Evolutionary conservation across 805 yeast species (phyloP).

Genomic region (Candida silvicultrix): DNA sequence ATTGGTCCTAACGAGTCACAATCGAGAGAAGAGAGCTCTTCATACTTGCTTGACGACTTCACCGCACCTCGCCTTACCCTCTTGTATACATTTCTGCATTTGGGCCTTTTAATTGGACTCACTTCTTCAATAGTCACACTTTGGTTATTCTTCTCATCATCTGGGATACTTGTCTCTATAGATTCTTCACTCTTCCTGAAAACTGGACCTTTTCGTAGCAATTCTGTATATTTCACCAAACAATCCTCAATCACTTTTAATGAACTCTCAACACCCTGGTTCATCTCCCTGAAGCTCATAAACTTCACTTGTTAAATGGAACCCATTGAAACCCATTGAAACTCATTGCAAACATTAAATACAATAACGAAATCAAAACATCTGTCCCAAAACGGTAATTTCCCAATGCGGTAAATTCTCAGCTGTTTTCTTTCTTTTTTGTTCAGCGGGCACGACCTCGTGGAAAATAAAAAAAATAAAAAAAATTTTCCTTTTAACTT

Average conservation of each 20-base stretch:
- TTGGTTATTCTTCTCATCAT: background rate
- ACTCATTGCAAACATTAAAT: too few species aligned
- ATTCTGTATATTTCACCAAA: background rate
- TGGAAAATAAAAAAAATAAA: slow-evolving; percentile 4
- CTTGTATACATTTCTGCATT: background rate
- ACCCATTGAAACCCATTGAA: too few species aligned
- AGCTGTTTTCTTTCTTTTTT: background rate
- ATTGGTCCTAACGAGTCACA: background rate
- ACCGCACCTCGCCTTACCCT: too few species aligned
- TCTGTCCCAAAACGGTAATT: background rate
- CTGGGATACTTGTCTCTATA: background rate
- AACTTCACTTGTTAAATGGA: too few species aligned
- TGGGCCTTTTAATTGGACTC: background rate
- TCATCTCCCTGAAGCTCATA: background rate
- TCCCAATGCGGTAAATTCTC: background rate
- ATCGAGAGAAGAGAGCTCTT: background rate
- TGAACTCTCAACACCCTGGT: background rate
- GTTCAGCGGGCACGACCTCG: background rate
- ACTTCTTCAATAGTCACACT: background rate
- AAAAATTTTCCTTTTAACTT: slow-evolving; percentile 6
- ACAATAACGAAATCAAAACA: slow-evolving; percentile 1
- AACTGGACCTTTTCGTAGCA: background rate
- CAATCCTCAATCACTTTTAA: background rate
- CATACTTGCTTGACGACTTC: background rate
- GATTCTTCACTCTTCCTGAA: background rate